Base-by-base conservation (phyloP, 179 eudicot genomes). In the Camellia oleifera region DNA sequence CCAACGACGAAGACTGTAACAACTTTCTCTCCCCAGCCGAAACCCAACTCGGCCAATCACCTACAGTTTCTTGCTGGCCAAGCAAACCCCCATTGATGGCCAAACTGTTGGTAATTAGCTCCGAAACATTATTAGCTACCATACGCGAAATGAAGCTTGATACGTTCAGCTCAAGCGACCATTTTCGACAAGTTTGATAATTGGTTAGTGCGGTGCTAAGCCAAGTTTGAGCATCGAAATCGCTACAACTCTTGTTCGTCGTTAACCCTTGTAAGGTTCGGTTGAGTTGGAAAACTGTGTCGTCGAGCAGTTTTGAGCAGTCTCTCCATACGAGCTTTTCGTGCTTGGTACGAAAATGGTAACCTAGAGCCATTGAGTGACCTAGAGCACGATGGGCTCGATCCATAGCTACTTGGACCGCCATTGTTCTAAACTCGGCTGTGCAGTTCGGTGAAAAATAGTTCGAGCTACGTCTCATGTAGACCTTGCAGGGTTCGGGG, bases 191-290 rank as follows among this genome's bases (percentile, higher is more conserved):
- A 1, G 85, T 86, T 60, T 92, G 87, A 54, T 91, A 83, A 85
- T 88, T 89, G 0, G 97, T 92, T 44, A 90, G 71, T 5, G 94
- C 88, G 0, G 95, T 54, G 78, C 95, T 93, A 5, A 93, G 91
- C 97, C 97, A 93, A 0, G 94, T 93, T 77, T 93, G 97, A 7
- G 81, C 83, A 53, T 93, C 97, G 48, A 79, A 86, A 18, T 82
- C 80, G 0, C 83, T 75, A 66, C 77, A 81, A 7, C 82, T 81
- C 0, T 18, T 61, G 66, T 84, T 85, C 0, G 69, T 6, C 54
- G 50, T 62, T 20, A 88, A 74, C 64, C 82, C 86, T 50, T 80
- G 70, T 0, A 91, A 69, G 79, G 92, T 91, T n/a, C 48, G 82
- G 77, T 89, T 93, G 42, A 93, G 89, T 56, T 89, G 87, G 78